Conservation (phyloP, 495 filamentous ascomycete species). For the Daldinia grandis region DNA sequence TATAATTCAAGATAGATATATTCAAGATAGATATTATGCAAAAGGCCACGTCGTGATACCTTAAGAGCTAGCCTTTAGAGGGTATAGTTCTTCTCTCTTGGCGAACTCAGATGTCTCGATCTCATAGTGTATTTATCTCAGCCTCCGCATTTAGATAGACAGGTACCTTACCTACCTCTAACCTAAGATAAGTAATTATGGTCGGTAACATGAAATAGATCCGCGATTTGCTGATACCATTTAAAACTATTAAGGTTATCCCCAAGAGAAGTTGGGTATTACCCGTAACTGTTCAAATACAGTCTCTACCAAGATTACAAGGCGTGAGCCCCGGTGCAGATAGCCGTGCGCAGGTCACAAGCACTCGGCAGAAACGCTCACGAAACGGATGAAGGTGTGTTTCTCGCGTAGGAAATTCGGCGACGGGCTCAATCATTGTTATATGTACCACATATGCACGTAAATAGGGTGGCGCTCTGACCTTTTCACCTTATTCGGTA, state of each 20-base stretch:
- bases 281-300: background rate
- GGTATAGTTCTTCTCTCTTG: background rate
- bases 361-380: background rate
- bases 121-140: background rate
- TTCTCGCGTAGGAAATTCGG: constrained; percentile 3
- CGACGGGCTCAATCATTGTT: constrained; percentile 10
- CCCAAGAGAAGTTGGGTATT: background rate
- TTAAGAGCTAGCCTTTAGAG: background rate
- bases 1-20: no score
- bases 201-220: background rate
- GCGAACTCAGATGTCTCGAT: background rate
- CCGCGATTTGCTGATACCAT: background rate
- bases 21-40: no score
- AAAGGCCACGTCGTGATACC: no score
- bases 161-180: no score
- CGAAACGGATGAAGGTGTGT: background rate
- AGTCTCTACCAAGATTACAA: constrained; percentile 24
- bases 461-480: constrained; percentile 6
- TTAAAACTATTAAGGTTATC: background rate
- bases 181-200: no score
- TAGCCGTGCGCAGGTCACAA: constrained; percentile 21
- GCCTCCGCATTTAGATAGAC: background rate
- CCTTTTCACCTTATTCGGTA: constrained; percentile 8
- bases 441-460: constrained; percentile 6
- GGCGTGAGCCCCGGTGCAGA: background rate